Conservation (phyloP, 2,329 filamentous ascomycete species). For the Xylaria sp. region DNA sequence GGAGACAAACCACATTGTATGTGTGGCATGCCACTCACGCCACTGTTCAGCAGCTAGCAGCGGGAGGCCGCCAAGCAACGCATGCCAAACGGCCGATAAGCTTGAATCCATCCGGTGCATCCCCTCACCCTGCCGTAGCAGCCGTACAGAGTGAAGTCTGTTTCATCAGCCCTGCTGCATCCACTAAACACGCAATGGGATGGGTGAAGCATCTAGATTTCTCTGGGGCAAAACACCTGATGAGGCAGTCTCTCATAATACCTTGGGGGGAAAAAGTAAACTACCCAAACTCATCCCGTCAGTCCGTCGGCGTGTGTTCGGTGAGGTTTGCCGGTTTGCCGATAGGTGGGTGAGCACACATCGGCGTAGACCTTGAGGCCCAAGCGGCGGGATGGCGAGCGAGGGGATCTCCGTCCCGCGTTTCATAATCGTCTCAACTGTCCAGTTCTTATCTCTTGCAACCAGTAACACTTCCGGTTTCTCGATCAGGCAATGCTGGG, state of each 20-base stretch:
- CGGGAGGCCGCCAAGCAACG: constrained; percentile 7
- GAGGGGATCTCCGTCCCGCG: constrained; percentile 14
- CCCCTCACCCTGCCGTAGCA: constrained; percentile 1
- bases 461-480: constrained; percentile 4
- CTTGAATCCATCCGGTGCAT: constrained; percentile 19
- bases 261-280: constrained; percentile 3
- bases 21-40: too few relatives aligned
- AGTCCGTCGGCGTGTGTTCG: not conserved
- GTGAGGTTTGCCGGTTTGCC: not conserved
- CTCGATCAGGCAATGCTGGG: constrained; percentile 8
- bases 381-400: constrained; percentile 14
- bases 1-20: too few relatives aligned
- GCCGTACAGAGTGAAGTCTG: constrained; percentile 4
- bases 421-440: constrained; percentile 35
- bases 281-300: not conserved
- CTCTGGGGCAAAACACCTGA: constrained; percentile 14
- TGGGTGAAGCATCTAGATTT: constrained; percentile 10
- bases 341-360: constrained; percentile 8
- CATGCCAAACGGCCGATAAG: constrained; percentile 15
- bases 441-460: not conserved
- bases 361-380: constrained; percentile 22
- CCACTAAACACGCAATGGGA: constrained; percentile 8
- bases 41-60: not conserved
- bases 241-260: not conserved
- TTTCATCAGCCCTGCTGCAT: constrained; percentile 19